A percentile compares a stretch with the other conserved stretches of the same genome.
phyloP scores from a whole-genome alignment of 208 protist genomes.

The Leishmania tropica region DNA sequence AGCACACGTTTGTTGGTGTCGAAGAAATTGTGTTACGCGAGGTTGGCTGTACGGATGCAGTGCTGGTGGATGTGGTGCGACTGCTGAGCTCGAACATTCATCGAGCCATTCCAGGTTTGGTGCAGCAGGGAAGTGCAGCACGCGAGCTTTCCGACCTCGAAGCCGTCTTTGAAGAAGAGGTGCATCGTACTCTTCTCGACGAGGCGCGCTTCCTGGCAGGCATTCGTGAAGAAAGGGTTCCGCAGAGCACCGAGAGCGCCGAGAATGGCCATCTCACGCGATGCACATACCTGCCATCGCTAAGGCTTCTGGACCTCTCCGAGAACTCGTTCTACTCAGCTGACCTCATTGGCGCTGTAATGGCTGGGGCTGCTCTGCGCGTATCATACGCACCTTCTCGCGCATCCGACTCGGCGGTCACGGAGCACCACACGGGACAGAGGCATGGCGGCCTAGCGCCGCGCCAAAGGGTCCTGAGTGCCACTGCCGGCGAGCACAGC shows the following conservation, averaged over 20 bases:
- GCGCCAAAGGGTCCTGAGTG: not conserved
- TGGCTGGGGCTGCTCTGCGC: constrained; percentile 5
- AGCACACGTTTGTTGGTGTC: constrained; percentile 1
- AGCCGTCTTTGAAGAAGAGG: not conserved
- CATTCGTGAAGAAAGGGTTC: not conserved
- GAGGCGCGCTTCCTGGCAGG: constrained; percentile 8
- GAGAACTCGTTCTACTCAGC: constrained; percentile 12
- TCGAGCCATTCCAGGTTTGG: not conserved
- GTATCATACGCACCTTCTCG: not conserved
- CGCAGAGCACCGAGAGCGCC: not conserved
- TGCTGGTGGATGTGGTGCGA: constrained; percentile 7
- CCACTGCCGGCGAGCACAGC: not conserved
- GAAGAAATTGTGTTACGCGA: constrained; percentile 18
- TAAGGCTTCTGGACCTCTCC: constrained; percentile 21
- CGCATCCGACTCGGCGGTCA: not conserved
- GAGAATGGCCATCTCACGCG: not conserved
- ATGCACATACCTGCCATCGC: constrained; percentile 2
- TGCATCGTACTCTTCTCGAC: not conserved
- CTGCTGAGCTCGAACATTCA: constrained; percentile 10
- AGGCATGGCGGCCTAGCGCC: not conserved
- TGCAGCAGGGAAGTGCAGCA: too few relatives aligned
- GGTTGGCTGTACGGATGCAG: constrained; percentile 26
- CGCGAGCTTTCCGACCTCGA: not conserved
- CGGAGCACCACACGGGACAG: not conserved
- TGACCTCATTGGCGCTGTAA: constrained; percentile 3